These are phyloP conservation scores for Tinospora cordifolia DNA, from an alignment of 164 flowering plant species.

Conservation along the genomic window DNA sequence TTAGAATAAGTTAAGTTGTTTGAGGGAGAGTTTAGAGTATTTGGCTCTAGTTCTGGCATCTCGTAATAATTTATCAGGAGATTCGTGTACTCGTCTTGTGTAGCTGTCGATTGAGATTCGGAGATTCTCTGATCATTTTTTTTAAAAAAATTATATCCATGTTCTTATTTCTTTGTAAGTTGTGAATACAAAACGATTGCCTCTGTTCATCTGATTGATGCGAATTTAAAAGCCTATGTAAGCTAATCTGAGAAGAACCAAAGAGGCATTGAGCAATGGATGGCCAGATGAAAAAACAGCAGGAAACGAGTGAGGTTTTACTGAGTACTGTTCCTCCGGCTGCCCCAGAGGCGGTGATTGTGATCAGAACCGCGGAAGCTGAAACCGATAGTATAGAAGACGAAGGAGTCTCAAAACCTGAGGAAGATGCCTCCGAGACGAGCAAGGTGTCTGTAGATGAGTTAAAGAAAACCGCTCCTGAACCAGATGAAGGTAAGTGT, in stretches of 20 bases:
- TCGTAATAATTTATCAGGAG: no score
- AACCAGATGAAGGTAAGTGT: conserved; percentile 20
- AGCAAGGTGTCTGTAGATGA: conserved; percentile 20
- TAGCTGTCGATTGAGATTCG: not conserved
- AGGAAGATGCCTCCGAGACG: conserved; percentile 13
- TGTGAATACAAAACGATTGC: not conserved
- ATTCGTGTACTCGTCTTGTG: no score
- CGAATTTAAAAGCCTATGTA: not conserved
- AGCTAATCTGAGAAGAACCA: not conserved
- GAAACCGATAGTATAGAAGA: not conserved
- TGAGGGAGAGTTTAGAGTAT: not conserved
- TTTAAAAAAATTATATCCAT: not conserved
- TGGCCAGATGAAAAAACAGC: conserved; percentile 4
- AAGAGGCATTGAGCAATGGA: not conserved
- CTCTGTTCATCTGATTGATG: not conserved
- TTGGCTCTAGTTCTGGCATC: not conserved
- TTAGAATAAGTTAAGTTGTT: no score
- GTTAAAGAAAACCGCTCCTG: conserved; percentile 15
- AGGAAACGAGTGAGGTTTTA: not conserved
- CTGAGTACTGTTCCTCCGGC: not conserved
- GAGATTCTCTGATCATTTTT: not conserved
- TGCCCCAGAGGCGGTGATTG: conserved; percentile 19
- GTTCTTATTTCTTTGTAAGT: not conserved
- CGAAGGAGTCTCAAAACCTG: conserved; percentile 4
- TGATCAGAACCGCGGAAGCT: conserved; percentile 12